These are phyloP conservation scores for Gypsophila paniculata DNA, from an alignment of 179 eudicot species.

Conservation along the genomic window DNA sequence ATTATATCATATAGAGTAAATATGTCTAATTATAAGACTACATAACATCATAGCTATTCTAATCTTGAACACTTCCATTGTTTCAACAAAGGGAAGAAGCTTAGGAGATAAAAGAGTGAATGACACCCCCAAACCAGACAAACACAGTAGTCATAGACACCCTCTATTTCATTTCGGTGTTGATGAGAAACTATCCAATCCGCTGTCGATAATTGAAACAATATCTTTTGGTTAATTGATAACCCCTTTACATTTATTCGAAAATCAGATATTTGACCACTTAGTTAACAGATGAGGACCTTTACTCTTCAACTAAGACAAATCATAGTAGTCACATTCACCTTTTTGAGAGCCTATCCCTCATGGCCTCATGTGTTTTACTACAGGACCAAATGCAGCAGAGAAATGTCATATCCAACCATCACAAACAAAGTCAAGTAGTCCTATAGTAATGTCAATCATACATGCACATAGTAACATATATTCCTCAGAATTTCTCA, in stretches of 20 bases:
- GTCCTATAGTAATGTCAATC: conserved; percentile 13
- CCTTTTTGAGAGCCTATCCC: neutral
- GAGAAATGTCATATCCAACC: conserved; percentile 12
- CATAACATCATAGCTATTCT: neutral
- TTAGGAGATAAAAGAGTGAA: neutral
- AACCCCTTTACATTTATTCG: too few species aligned
- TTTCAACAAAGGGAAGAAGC: neutral
- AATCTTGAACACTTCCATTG: too few species aligned
- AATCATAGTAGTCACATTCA: neutral
- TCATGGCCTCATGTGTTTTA: too few species aligned
- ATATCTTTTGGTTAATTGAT: too few species aligned
- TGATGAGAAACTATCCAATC: too few species aligned
- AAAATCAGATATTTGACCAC: too few species aligned
- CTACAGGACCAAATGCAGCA: conserved; percentile 13
- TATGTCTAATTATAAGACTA: neutral
- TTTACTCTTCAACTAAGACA: too few species aligned
- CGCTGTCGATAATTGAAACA: too few species aligned
- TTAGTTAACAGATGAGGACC: too few species aligned
- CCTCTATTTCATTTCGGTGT: too few species aligned
- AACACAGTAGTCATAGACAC: neutral
- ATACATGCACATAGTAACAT: conserved; percentile 14
- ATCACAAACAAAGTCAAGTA: conserved; percentile 14
- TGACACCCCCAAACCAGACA: neutral
- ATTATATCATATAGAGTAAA: neutral
- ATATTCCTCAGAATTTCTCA: conserved; percentile 11